A percentile compares a stretch with the other conserved stretches of the same genome.
Conservation (phyloP, 2,329 filamentous ascomycete genomes). For the Fragosphaeria purpurea region DNA sequence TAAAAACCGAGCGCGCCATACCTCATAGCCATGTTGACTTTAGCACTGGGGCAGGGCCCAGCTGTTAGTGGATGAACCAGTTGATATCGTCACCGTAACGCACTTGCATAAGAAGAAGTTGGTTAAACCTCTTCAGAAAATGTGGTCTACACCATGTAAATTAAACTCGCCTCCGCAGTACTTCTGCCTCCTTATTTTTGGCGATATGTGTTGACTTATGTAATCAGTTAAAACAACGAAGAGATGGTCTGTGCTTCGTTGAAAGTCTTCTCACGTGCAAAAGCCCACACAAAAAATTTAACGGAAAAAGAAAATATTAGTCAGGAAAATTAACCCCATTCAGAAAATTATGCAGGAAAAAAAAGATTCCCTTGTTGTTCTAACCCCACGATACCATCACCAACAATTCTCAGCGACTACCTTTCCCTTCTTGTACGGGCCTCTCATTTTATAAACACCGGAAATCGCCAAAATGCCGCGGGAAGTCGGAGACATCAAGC, state of each 20-base stretch:
- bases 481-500: conserved; percentile 97
- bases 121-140: too few relatives aligned
- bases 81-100: too few relatives aligned
- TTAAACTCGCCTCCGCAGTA: too few relatives aligned
- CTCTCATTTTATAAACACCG: conserved; percentile 7
- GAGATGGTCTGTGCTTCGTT: background rate
- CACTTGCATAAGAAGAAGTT: too few relatives aligned
- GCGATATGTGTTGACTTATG: conserved; percentile 1
- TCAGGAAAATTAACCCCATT: background rate
- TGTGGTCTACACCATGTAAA: too few relatives aligned
- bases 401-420: conserved; percentile 2
- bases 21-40: too few relatives aligned
- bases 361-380: background rate
- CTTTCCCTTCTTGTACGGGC: conserved; percentile 17
- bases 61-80: too few relatives aligned
- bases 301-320: conserved; percentile 3
- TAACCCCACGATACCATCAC: background rate
- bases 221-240: background rate
- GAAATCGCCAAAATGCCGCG: conserved; percentile 75
- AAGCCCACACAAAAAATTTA: conserved; percentile 11
- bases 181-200: too few relatives aligned
- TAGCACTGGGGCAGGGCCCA: too few relatives aligned
- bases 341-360: background rate
- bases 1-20: too few relatives aligned
- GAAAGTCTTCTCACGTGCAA: conserved; percentile 8